phyloP scores from a whole-genome alignment of 2,329 filamentous ascomycete genomes.

The Alternaria burnsii region DNA sequence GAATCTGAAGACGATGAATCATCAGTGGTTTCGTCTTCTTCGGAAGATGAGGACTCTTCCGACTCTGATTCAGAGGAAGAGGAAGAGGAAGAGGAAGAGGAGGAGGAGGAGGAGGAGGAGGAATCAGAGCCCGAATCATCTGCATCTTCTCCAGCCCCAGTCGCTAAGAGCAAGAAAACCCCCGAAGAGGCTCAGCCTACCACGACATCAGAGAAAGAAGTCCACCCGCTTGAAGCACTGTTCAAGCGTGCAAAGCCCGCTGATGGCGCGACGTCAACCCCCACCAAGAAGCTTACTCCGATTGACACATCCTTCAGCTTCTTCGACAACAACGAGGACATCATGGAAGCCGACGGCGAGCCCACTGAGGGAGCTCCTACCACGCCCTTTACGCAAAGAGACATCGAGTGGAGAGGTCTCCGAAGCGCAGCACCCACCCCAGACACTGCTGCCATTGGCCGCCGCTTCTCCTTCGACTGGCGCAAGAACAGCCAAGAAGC shows the following conservation, averaged over 20 bases:
- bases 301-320: constrained; percentile 77
- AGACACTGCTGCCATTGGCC: constrained; percentile 82
- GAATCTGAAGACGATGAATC: constrained; percentile 41
- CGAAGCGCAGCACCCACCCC: constrained; percentile 93
- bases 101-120: constrained; percentile 28
- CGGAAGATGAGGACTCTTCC: constrained; percentile 37
- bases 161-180: constrained; percentile 18
- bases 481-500: constrained; percentile 52
- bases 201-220: constrained; percentile 46
- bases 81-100: constrained; percentile 30
- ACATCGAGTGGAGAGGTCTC: constrained; percentile 76
- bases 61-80: constrained; percentile 29
- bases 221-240: constrained; percentile 90
- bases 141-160: constrained; percentile 24
- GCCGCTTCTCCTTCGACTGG: constrained; percentile 65
- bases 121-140: constrained; percentile 25
- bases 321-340: constrained; percentile 65
- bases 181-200: constrained; percentile 25
- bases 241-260: constrained; percentile 75
- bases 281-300: constrained; percentile 49
- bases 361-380: constrained; percentile 62
- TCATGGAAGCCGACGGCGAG: constrained; percentile 50
- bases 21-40: constrained; percentile 50
- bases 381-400: constrained; percentile 83
- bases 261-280: constrained; percentile 42